Evolutionary conservation across 2,329 filamentous ascomycete species (phyloP), one percentile per base, ranked within the genome.

Genomic region (Penicillium sp.): DNA sequence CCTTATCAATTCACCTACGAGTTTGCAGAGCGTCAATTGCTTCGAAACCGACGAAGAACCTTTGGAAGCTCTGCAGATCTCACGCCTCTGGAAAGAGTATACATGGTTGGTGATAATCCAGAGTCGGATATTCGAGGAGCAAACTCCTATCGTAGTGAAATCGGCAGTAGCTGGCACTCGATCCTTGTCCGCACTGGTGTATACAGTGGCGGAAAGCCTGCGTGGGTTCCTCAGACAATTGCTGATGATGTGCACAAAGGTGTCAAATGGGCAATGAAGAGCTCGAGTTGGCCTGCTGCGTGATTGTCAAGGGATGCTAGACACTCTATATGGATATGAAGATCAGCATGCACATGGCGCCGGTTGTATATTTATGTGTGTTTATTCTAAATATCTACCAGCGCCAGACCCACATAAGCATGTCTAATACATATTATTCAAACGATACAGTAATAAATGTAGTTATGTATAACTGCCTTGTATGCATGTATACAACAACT

Each of bases 71-170:
- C 59, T 57, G 59, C 68, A 26, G 61, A 65, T 30, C 54, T 73
- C 3, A 72, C 67, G 19, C 80, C 82, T n/a, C 73, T 96, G 53
- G 80, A 81, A 66, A 83, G 82, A 41, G 91, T 97, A 11, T 97
- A 96, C 75, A 97, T 97, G 93, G 84, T 97, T 40, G 94, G 94
- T 6, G 89, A 93, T 68, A 93, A 93, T 67, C 89, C 89, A 5
- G 90, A 90, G 69, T 94, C 89, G 64, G 94, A 99, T 71, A 96
- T 99, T 62, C 80, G 84, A 5, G 94, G 94, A 6, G 92, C 90
- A 19, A 96, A 96, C 69, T 81, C 83, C 43, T 96, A 88, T 68
- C 68, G 77, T 42, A 89, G 88, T 59, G 77, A 81, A 4, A 75
- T 82, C 54, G 87, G 87, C 9, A 89, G 85, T n/a, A 78, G 85